These are phyloP conservation scores for Massarina eburnea DNA, from an alignment of 2,329 filamentous ascomycete species.

Conservation along the genomic window DNA sequence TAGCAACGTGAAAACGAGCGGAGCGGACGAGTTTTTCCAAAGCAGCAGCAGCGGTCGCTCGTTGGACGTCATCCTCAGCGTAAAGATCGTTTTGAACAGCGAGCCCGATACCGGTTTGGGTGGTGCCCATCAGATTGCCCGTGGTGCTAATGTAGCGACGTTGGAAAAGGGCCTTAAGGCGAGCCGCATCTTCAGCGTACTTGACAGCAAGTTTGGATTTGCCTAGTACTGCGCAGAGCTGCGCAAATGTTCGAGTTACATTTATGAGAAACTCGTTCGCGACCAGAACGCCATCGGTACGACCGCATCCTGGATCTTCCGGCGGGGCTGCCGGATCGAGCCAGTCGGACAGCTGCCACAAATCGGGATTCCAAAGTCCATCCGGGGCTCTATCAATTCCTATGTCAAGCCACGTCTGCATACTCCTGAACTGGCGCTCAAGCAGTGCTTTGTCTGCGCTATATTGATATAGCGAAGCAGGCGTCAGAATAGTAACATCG, in stretches of 20 bases:
- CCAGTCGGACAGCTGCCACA: conserved; percentile 46
- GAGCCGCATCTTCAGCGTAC: conserved; percentile 17
- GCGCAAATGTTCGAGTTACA: conserved; percentile 31
- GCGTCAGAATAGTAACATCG: conserved; percentile 41
- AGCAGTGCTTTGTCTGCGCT: conserved; percentile 41
- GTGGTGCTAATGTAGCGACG: conserved; percentile 13
- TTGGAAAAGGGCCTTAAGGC: conserved; percentile 30
- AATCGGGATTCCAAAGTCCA: conserved; percentile 38
- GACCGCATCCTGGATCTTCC: conserved; percentile 35
- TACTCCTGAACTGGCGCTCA: conserved; percentile 38
- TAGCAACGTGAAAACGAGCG: conserved; percentile 16
- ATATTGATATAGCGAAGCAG: conserved; percentile 38
- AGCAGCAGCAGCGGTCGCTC: conserved; percentile 6
- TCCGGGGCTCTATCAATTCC: conserved; percentile 34
- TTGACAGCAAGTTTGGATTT: conserved; percentile 16
- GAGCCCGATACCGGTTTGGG: conserved; percentile 19
- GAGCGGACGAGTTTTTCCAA: conserved; percentile 14
- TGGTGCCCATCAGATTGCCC: conserved; percentile 15
- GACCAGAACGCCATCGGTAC: conserved; percentile 38
- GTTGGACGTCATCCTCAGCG: background rate
- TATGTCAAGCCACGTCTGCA: conserved; percentile 40
- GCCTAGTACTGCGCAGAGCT: conserved; percentile 28
- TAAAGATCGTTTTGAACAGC: conserved; percentile 18
- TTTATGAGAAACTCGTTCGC: conserved; percentile 44
- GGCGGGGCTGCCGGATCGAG: conserved; percentile 44